Evolutionary conservation across 495 filamentous ascomycete genomes (phyloP).

Genomic region (Pyronema domesticum): DNA sequence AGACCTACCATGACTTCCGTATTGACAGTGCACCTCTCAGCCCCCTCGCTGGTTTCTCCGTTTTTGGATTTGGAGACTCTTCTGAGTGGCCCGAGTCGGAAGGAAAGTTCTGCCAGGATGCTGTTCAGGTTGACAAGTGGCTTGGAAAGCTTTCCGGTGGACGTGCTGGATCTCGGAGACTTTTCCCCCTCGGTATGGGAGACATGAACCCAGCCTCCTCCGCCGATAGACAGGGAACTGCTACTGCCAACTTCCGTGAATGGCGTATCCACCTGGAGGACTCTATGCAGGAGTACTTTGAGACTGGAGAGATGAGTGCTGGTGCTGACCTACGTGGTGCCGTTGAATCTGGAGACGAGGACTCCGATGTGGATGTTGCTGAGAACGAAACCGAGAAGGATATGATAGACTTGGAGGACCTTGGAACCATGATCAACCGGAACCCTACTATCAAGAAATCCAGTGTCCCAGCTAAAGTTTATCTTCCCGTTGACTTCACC

Average conservation of each 20-base stretch:
- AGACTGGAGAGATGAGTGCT: constrained; percentile 24
- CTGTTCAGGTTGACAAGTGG: constrained; percentile 78
- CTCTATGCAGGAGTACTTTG: constrained; percentile 43
- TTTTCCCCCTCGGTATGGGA: constrained; percentile 73
- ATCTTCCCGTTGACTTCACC: constrained; percentile 77
- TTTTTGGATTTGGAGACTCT: constrained; percentile 83
- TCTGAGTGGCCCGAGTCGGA: constrained; percentile 81
- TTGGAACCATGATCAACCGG: constrained; percentile 44
- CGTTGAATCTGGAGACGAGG: constrained; percentile 40
- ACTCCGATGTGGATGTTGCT: constrained; percentile 32
- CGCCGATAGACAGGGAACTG: constrained; percentile 27
- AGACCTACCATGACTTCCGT: constrained; percentile 89
- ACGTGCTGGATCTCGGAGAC: constrained; percentile 39
- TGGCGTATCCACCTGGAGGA: constrained; percentile 68
- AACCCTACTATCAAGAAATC: constrained; percentile 28
- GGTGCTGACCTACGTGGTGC: constrained; percentile 40
- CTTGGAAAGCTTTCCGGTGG: constrained; percentile 75
- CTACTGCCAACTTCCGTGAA: constrained; percentile 45
- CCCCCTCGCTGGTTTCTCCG: constrained; percentile 62
- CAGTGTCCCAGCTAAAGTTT: constrained; percentile 23
- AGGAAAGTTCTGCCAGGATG: constrained; percentile 83
- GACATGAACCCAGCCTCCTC: constrained; percentile 48
- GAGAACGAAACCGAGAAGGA: constrained; percentile 31
- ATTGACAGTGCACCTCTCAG: constrained; percentile 78
- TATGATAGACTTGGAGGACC: constrained; percentile 68